These are phyloP conservation scores for Saussurea involucrata DNA, from an alignment of 129 eudicot genomes.

Conservation along the genomic window DNA sequence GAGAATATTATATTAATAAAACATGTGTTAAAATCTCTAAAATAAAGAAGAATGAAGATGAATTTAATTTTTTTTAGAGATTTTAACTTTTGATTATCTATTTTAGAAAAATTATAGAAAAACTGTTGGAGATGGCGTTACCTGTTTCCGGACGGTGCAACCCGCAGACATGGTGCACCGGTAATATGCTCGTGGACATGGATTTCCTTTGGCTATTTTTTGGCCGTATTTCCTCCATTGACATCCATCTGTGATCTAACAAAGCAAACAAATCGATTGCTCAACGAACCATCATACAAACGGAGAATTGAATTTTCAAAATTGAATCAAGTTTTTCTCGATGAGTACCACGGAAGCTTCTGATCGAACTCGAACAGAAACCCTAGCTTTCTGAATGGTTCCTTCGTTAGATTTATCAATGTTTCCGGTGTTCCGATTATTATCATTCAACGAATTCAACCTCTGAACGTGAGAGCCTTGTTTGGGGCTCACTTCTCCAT, in stretches of 20 bases:
- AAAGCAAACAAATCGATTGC: not conserved
- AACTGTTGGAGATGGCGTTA: no score
- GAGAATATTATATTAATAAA: no score
- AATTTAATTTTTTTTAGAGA: no score
- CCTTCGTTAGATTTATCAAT: conserved; percentile 57
- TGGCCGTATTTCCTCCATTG: conserved; percentile 68
- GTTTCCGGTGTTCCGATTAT: conserved; percentile 13
- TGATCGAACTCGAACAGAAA: conserved; percentile 52
- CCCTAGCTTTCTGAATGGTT: conserved; percentile 49
- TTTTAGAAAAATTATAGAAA: no score
- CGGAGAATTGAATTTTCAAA: not conserved
- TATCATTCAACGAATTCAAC: conserved; percentile 24
- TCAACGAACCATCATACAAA: not conserved
- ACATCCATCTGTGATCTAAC: conserved; percentile 55
- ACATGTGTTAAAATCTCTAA: no score
- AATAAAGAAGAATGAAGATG: no score
- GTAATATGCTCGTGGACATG: conserved; percentile 67
- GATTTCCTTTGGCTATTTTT: conserved; percentile 64
- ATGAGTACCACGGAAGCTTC: conserved; percentile 47
- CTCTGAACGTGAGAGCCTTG: conserved; percentile 16
- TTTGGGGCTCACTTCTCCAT: conserved; percentile 17
- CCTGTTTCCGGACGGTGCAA: conserved; percentile 65
- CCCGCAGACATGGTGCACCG: conserved; percentile 64
- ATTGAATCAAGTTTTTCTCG: not conserved
- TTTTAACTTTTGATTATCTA: no score